Percentiles rank a stretch among this genome's conserved stretches.
These are phyloP conservation scores for Pythium rhizo-oryzae DNA, from an alignment of 352 stramenopile genomes.

Conservation along the genomic window DNA sequence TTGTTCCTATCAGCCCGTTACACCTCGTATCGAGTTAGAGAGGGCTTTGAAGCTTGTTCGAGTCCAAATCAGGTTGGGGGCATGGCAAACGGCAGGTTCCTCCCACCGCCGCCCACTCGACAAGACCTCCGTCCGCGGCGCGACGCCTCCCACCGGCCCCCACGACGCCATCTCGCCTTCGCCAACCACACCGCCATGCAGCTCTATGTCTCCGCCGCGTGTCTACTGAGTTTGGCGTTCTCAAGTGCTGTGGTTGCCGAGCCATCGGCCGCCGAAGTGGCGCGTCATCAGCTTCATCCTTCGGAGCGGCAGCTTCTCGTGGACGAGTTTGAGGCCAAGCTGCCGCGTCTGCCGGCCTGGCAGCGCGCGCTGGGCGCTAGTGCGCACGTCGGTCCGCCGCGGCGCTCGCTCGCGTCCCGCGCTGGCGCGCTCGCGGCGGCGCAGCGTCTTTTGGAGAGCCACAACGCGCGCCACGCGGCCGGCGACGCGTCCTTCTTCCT, in stretches of 20 bases:
- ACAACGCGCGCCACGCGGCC: conserved; percentile 47
- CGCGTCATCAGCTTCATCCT: background rate
- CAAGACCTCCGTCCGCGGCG: no score
- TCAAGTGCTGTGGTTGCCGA: conserved; percentile 7
- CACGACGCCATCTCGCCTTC: background rate
- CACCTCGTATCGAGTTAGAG: conserved; percentile 20
- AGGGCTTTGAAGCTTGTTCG: conserved; percentile 14
- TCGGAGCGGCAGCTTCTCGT: conserved; percentile 10
- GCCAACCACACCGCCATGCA: conserved; percentile 9
- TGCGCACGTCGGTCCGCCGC: conserved; percentile 42
- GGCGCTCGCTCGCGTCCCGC: conserved; percentile 44
- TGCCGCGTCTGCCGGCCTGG: conserved; percentile 26
- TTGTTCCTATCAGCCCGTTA: conserved; percentile 13
- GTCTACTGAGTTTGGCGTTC: conserved; percentile 21
- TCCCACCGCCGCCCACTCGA: background rate
- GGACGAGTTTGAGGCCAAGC: conserved; percentile 27
- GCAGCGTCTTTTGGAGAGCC: conserved; percentile 39
- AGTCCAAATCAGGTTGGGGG: conserved; percentile 24
- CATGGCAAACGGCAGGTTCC: background rate
- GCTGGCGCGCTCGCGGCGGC: conserved; percentile 48
- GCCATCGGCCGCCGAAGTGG: background rate
- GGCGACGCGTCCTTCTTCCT: conserved; percentile 55
- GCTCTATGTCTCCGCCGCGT: conserved; percentile 2
- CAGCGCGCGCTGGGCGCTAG: conserved; percentile 23
- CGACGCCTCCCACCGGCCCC: background rate